Evolutionary conservation across 768 basidiomycete genomes (phyloP).

Genomic region (Suillus discolor): DNA sequence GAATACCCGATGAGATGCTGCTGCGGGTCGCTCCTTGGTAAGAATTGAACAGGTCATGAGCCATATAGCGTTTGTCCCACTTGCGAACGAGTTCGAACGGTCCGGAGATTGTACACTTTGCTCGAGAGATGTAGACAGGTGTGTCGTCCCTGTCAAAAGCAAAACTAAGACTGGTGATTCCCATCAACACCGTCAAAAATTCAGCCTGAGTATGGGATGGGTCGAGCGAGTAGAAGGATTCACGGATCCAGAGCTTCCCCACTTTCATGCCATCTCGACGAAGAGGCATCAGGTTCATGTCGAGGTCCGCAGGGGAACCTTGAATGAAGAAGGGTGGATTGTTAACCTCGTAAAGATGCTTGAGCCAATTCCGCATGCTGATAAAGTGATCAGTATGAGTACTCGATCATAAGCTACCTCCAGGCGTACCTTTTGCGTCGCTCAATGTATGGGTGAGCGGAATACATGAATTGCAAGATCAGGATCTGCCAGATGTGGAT

Average conservation of each 20-base stretch:
- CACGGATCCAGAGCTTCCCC: conserved; percentile 49
- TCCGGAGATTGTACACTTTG: conserved; percentile 26
- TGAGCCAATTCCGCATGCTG: conserved; percentile 40
- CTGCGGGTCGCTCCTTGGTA: conserved; percentile 30
- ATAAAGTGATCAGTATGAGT: neutral
- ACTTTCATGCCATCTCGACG: conserved; percentile 36
- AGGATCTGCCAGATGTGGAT: conserved; percentile 52
- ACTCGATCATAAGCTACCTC: neutral
- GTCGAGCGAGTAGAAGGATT: conserved; percentile 38
- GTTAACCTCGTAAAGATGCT: conserved; percentile 49
- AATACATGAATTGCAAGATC: conserved; percentile 41
- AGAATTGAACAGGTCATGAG: conserved; percentile 34
- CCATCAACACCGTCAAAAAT: conserved; percentile 45
- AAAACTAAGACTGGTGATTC: conserved; percentile 40
- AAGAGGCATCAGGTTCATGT: conserved; percentile 41
- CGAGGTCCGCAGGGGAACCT: conserved; percentile 44
- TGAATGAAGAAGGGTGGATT: conserved; percentile 49
- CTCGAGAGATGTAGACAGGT: conserved; percentile 35
- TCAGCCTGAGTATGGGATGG: conserved; percentile 3
- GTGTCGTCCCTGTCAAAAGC: conserved; percentile 40
- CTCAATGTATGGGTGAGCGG: conserved; percentile 9
- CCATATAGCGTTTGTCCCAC: conserved; percentile 23
- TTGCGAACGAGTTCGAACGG: conserved; percentile 13
- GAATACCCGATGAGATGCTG: conserved; percentile 38
- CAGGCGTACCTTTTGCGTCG: conserved; percentile 11